These are phyloP conservation scores for Colletotrichum musae DNA, from an alignment of 2,329 filamentous ascomycete genomes.

Conservation along the genomic window DNA sequence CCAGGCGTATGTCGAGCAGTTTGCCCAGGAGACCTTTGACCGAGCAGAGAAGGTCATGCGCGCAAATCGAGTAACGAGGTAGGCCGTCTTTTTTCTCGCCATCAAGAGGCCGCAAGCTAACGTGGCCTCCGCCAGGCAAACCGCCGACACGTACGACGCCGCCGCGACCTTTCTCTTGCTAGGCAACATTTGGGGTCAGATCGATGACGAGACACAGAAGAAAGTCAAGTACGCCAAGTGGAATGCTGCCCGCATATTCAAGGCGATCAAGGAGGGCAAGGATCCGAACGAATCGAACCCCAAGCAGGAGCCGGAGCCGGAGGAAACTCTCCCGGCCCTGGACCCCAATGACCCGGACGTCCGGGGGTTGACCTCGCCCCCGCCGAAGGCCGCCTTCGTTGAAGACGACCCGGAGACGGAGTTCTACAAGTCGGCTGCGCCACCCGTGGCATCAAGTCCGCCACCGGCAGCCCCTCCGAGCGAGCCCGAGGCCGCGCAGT, in stretches of 20 bases:
- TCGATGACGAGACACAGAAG: slow-evolving; percentile 81
- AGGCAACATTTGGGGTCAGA: slow-evolving; percentile 83
- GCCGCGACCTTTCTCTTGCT: slow-evolving; percentile 94
- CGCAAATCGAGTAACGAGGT: slow-evolving; percentile 84
- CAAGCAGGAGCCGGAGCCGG: slow-evolving; percentile 66
- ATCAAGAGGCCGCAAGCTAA: background rate
- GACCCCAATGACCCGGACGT: slow-evolving; percentile 77
- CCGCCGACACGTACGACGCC: slow-evolving; percentile 93
- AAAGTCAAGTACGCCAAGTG: slow-evolving; percentile 98
- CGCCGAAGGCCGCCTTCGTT: slow-evolving; percentile 59
- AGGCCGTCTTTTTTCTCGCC: accelerated
- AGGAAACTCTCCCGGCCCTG: slow-evolving; percentile 62
- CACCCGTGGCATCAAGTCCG: slow-evolving; percentile 46
- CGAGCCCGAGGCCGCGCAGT: slow-evolving; percentile 28
- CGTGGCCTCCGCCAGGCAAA: slow-evolving; percentile 72
- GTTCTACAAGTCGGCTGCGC: slow-evolving; percentile 40
- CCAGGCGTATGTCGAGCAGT: slow-evolving; percentile 94
- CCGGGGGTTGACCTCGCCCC: slow-evolving; percentile 61
- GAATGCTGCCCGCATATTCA: slow-evolving; percentile 91
- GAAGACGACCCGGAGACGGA: slow-evolving; percentile 68
- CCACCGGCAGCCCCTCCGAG: slow-evolving; percentile 47
- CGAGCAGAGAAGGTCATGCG: slow-evolving; percentile 86
- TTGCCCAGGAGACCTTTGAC: slow-evolving; percentile 89
- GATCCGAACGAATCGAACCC: slow-evolving; percentile 96
- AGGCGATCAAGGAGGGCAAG: slow-evolving; percentile 89